phyloP scores from a whole-genome alignment of 345 rosid species.

The Populus pruinosa region DNA sequence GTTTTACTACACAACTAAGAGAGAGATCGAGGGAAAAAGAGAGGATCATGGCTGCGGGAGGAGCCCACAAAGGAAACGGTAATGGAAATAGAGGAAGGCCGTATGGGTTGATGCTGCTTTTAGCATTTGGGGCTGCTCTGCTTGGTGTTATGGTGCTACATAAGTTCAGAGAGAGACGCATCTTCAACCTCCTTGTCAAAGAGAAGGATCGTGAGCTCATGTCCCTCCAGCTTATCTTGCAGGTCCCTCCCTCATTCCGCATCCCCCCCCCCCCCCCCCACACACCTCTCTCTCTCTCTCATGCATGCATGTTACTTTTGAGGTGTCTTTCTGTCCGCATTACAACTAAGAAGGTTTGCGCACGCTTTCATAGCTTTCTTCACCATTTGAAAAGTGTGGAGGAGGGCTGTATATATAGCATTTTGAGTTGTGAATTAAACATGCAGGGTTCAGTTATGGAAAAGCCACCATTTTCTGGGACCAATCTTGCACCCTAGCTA shows the following conservation, averaged over 20 bases:
- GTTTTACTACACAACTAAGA: not conserved
- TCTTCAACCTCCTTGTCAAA: slow-evolving; percentile 42
- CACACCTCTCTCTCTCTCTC: not conserved
- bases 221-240: slow-evolving; percentile 51
- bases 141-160: slow-evolving; percentile 50
- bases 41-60: slow-evolving; percentile 25
- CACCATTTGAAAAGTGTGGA: not conserved
- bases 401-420: not conserved
- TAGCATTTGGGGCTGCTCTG: slow-evolving; percentile 59
- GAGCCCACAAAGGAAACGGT: slow-evolving; percentile 28
- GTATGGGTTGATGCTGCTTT: slow-evolving; percentile 43
- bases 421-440: not conserved
- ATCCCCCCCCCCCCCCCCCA: too few species aligned
- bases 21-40: slow-evolving; percentile 1
- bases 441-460: not conserved
- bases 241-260: slow-evolving; percentile 40
- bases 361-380: not conserved
- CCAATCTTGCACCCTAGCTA: not conserved
- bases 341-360: slow-evolving; percentile 11
- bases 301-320: not conserved
- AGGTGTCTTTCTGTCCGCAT: slow-evolving; percentile 20
- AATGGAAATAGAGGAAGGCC: slow-evolving; percentile 35
- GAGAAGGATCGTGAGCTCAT: slow-evolving; percentile 45
- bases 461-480: not conserved
- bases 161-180: slow-evolving; percentile 54